Conservation (phyloP, 768 basidiomycete species). For the Suillus occidentalis region DNA sequence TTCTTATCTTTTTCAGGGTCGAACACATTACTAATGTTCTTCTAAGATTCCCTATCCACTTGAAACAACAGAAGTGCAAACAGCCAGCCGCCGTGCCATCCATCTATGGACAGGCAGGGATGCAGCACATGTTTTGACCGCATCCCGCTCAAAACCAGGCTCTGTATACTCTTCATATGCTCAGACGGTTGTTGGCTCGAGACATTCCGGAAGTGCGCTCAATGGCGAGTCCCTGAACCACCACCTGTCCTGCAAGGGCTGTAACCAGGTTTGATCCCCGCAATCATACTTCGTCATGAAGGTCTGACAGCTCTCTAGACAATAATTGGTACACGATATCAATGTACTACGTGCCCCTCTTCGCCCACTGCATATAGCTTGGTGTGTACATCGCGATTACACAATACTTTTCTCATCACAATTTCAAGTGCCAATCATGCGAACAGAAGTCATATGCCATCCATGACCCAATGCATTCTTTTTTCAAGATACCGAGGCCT, state of each 20-base stretch:
- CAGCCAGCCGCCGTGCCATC: conserved; percentile 71
- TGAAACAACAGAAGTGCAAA: conserved; percentile 69
- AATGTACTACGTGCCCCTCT: conserved; percentile 89
- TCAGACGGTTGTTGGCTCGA: conserved; percentile 63
- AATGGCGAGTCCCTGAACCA: conserved; percentile 48
- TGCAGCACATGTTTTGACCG: conserved; percentile 56
- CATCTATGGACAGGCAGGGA: conserved; percentile 78
- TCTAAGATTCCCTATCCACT: conserved; percentile 83
- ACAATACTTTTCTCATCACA: neutral
- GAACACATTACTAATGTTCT: conserved; percentile 9
- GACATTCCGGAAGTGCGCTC: conserved; percentile 33
- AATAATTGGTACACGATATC: conserved; percentile 80
- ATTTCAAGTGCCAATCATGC: conserved; percentile 71
- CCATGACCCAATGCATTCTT: conserved; percentile 84
- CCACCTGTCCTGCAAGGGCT: conserved; percentile 59
- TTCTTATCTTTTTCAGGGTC: conserved; percentile 6
- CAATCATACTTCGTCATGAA: neutral
- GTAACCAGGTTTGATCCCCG: conserved; percentile 49
- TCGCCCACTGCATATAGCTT: conserved; percentile 68
- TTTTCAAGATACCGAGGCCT: conserved; percentile 84
- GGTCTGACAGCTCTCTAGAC: conserved; percentile 39
- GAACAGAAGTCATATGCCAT: conserved; percentile 74
- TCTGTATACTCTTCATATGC: conserved; percentile 66
- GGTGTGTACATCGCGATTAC: conserved; percentile 39
- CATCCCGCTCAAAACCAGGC: conserved; percentile 49